These are phyloP conservation scores for Musa balbisiana DNA, from an alignment of 202 grass and related monocot species.

Conservation along the genomic window DNA sequence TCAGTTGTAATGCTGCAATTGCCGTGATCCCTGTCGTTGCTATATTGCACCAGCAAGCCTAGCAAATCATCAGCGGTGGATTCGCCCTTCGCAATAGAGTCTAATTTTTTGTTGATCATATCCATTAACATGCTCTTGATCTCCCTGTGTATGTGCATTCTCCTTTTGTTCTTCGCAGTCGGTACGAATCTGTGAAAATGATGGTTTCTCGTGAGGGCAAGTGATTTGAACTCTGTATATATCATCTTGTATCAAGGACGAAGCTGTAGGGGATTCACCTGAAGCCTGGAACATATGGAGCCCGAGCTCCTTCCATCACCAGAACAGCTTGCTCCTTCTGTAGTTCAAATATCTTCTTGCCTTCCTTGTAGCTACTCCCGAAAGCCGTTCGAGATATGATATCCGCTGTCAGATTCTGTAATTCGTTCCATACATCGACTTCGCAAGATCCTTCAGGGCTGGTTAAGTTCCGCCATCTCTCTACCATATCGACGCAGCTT, in stretches of 20 bases:
- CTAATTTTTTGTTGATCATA: constrained; percentile 53
- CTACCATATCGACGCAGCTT: constrained; percentile 51
- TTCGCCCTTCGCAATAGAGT: constrained; percentile 32
- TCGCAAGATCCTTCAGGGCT: constrained; percentile 35
- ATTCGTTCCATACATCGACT: constrained; percentile 49
- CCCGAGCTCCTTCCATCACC: constrained; percentile 26
- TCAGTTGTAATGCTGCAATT: constrained; percentile 40
- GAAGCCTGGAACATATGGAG: constrained; percentile 46
- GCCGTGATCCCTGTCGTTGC: constrained; percentile 24
- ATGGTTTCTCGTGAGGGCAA: neutral
- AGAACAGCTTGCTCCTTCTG: constrained; percentile 42
- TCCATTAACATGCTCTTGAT: constrained; percentile 32
- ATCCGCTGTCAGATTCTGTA: constrained; percentile 58
- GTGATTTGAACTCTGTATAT: neutral
- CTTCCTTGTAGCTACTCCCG: constrained; percentile 62
- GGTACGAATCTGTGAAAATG: constrained; percentile 46
- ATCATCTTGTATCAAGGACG: neutral
- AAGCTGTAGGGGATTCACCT: constrained; percentile 26
- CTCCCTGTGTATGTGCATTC: constrained; percentile 38
- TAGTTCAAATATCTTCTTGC: constrained; percentile 61
- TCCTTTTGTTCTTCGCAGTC: constrained; percentile 49
- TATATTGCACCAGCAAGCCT: constrained; percentile 54
- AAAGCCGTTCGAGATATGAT: constrained; percentile 71
- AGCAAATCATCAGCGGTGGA: constrained; percentile 48
- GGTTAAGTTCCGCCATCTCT: constrained; percentile 36